These are phyloP conservation scores for Kwoniella sp. DNA, from an alignment of 768 basidiomycete species.

Conservation along the genomic window DNA sequence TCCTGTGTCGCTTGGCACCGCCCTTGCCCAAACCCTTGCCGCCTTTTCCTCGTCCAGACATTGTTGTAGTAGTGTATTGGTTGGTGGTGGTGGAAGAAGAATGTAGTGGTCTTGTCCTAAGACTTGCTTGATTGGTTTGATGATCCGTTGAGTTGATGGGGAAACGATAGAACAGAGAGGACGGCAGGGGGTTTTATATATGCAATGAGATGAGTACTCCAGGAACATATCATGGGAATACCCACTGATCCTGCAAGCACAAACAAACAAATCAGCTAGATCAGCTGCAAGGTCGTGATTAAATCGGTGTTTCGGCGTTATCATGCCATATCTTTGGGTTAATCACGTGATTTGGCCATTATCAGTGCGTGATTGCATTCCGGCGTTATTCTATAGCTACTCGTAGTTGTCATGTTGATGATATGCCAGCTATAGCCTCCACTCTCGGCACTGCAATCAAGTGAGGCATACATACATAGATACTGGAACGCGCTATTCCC, in stretches of 20 bases:
- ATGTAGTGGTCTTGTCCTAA: constrained; percentile 14
- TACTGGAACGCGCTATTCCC: too few species aligned
- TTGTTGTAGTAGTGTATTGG: constrained; percentile 55
- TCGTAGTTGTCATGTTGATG: too few species aligned
- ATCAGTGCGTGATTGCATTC: constrained; percentile 1
- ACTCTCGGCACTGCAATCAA: too few species aligned
- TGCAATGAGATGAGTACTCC: background rate
- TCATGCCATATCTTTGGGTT: background rate
- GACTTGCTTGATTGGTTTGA: constrained; percentile 13
- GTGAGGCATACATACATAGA: too few species aligned
- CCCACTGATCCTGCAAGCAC: too few species aligned
- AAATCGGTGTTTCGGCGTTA: constrained; percentile 23
- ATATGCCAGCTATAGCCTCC: background rate
- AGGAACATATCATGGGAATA: too few species aligned
- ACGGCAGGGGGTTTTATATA: constrained; percentile 16
- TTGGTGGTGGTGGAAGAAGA: constrained; percentile 7
- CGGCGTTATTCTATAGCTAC: background rate
- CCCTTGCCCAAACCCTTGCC: constrained; percentile 89
- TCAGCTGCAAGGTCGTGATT: constrained; percentile 1
- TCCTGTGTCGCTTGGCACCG: constrained; percentile 79
- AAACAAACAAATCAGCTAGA: too few species aligned
- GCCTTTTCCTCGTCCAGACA: constrained; percentile 94
- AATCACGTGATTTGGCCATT: constrained; percentile 19
- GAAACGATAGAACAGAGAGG: background rate
- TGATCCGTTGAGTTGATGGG: constrained; percentile 18